phyloP scores from a whole-genome alignment of 73 alveolate genomes.

The Paramecium pentaurelia region DNA sequence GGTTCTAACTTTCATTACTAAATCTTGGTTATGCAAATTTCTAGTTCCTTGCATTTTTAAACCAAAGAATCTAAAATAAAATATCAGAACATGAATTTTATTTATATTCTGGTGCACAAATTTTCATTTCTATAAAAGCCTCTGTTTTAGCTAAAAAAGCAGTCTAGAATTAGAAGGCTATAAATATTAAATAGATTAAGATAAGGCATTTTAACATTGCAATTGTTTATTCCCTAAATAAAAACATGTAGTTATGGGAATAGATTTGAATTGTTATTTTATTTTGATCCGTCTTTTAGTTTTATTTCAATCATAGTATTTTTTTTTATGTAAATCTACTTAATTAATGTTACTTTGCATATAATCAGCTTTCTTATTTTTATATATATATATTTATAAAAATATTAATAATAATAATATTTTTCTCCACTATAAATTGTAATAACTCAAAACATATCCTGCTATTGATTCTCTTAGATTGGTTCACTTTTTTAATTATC shows the following conservation, averaged over 20 bases:
- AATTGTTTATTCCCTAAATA: not conserved
- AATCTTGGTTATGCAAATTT: not conserved
- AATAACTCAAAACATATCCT: not conserved
- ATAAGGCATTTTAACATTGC: not conserved
- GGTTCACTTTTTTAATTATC: not conserved
- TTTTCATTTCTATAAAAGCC: not conserved
- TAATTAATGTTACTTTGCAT: not conserved
- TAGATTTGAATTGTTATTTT: not conserved
- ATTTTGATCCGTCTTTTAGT: not conserved
- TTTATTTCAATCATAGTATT: too few relatives aligned
- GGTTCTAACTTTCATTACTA: not conserved
- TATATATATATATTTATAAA: not conserved
- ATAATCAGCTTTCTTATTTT: not conserved
- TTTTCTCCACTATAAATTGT: not conserved
- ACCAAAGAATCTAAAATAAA: not conserved
- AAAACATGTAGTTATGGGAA: not conserved
- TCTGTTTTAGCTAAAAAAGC: not conserved
- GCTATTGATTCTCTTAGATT: not conserved
- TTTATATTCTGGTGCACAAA: not conserved
- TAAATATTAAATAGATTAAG: not conserved
- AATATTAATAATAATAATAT: not conserved
- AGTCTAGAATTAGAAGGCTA: not conserved
- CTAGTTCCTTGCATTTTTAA: not conserved
- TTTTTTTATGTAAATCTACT: too few relatives aligned
- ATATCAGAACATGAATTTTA: not conserved